Evolutionary conservation across 371 early-diverging fungal genomes (phyloP).

Genomic region (Phascolomyces articulosus): DNA sequence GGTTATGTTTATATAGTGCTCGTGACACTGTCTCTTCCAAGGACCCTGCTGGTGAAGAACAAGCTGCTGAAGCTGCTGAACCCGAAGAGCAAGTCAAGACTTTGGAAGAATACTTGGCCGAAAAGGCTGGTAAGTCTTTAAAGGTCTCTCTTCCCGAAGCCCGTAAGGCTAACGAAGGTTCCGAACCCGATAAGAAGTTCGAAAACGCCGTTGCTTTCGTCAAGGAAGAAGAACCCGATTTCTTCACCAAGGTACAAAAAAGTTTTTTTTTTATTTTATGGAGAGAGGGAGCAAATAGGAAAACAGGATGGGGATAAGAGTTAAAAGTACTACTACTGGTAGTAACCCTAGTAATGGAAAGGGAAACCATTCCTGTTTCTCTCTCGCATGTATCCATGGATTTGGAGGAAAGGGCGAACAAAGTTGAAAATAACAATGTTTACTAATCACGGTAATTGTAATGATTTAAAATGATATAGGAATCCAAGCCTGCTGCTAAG

Average conservation of each 20-base stretch:
- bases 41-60: constrained; percentile 49
- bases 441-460: no score
- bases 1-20: constrained; percentile 19
- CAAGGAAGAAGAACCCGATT: constrained; percentile 70
- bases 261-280: not conserved
- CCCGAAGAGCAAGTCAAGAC: constrained; percentile 78
- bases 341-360: no score
- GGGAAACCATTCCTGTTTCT: no score
- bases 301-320: no score
- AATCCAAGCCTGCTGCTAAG: constrained; percentile 54
- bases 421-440: no score
- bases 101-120: constrained; percentile 79
- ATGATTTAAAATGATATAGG: constrained; percentile 25
- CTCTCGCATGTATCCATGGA: no score
- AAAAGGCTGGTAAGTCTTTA: constrained; percentile 70
- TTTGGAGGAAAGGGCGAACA: no score
- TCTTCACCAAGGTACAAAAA: constrained; percentile 64
- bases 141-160: constrained; percentile 62
- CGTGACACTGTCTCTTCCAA: constrained; percentile 32
- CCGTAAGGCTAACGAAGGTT: constrained; percentile 84
- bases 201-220: constrained; percentile 73
- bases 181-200: constrained; percentile 73
- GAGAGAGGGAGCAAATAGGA: no score
- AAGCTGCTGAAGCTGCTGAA: constrained; percentile 44
- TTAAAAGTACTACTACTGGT: no score